Evolutionary conservation across 139 green algal genomes (phyloP), one percentile per base, ranked within the genome.

Genomic region (Micractinium conductrix): DNA sequence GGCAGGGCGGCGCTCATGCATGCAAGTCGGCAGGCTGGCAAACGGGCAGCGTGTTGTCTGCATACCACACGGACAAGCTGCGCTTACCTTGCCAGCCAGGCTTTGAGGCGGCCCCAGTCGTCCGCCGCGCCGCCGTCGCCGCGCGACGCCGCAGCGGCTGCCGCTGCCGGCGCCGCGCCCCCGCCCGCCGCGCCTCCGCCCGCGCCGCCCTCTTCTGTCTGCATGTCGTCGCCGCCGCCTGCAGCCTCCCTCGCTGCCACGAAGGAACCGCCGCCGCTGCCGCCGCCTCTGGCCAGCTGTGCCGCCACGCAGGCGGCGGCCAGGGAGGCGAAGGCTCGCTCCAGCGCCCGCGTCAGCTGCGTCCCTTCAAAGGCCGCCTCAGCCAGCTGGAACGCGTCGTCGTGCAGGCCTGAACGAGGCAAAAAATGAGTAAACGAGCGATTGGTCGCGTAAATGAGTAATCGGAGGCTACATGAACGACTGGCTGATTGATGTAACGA

Each of bases 351-450:
- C 0, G 62, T 68, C 63, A 86, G 81, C 69, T 75, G 48, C 3
- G 70, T 81, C 26, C 86, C 87, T 10, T 40, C 53, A 48, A 81
- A 81, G 24, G 75, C 75, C 30, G 58, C 71, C 67, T 81, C 50
- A 8, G 85, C 88, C 63, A 91, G 70, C 38, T 60, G 19, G 43
- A 86, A 62, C 17, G 88, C 88, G 19, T 81, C 88, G 37, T 91
- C 80, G 48, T 82, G 67, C 42, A 78, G 38, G 38, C 58, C 86
- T 89, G 86, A n/a, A n/a, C n/a, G n/a, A n/a, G n/a, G n/a, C n/a
- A n/a, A n/a, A n/a, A n/a, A n/a, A n/a, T n/a, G n/a, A n/a, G n/a
- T n/a, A n/a, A n/a, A n/a, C n/a, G n/a, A n/a, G n/a, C n/a, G n/a
- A n/a, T n/a, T n/a, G n/a, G n/a, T n/a, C n/a, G n/a, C n/a, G n/a